Evolutionary conservation across 225 moss, liverwort and hornwort genomes (phyloP).

Genomic region (Pseudoscleropodium purum): DNA sequence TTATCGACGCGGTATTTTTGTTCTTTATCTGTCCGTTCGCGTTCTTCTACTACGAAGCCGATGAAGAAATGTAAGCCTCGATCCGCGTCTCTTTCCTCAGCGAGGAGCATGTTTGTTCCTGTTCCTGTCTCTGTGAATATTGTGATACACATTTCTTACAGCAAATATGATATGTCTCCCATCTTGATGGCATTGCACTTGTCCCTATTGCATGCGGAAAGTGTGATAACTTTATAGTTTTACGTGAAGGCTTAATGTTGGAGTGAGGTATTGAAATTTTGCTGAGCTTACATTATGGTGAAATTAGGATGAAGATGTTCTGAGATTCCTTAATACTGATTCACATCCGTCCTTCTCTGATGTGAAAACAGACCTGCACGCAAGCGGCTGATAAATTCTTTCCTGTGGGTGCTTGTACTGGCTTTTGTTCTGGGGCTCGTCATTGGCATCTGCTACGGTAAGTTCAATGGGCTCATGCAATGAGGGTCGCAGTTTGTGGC

Average conservation of each 20-base stretch:
- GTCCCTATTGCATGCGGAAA: neutral
- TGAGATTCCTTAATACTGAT: neutral
- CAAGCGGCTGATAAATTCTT: slow-evolving; percentile 59
- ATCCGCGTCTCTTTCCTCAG: neutral
- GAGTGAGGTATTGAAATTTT: neutral
- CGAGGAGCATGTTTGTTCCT: neutral
- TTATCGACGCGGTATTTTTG: slow-evolving; percentile 57
- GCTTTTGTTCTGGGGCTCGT: slow-evolving; percentile 65
- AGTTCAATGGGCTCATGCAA: neutral
- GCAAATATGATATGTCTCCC: neutral
- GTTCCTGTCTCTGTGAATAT: neutral
- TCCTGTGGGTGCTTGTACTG: slow-evolving; percentile 56
- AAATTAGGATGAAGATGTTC: neutral
- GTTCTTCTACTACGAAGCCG: slow-evolving; percentile 92
- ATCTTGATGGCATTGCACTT: neutral
- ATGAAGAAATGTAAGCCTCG: slow-evolving; percentile 67
- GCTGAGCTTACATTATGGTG: neutral
- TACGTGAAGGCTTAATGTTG: neutral
- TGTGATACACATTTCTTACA: neutral
- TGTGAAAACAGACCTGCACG: slow-evolving; percentile 36
- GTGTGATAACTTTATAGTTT: neutral
- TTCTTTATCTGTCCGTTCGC: slow-evolving; percentile 72
- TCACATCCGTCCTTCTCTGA: neutral
- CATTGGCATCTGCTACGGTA: slow-evolving; percentile 54
- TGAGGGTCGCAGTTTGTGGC: neutral